Percentiles rank a stretch among this genome's conserved stretches.
Conservation (phyloP, 2,329 filamentous ascomycete species). For the Cytospora schulzeri region DNA sequence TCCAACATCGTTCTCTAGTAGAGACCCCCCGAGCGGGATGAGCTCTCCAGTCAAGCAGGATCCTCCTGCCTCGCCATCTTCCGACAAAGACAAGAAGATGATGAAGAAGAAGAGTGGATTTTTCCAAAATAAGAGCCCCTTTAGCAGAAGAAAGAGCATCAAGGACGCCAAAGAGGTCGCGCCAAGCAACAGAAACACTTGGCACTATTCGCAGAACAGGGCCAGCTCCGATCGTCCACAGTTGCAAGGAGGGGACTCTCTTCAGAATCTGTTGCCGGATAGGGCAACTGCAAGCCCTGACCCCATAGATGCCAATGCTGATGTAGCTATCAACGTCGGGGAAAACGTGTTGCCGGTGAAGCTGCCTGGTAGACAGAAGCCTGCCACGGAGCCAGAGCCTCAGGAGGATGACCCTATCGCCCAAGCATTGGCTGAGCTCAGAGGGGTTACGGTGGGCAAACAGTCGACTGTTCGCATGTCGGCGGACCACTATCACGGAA, state of each 20-base stretch:
- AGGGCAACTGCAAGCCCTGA: constrained; percentile 67
- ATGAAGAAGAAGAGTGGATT: constrained; percentile 78
- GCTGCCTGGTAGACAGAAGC: constrained; percentile 67
- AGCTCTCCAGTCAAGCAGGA: constrained; percentile 73
- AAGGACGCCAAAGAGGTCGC: constrained; percentile 74
- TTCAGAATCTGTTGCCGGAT: constrained; percentile 43
- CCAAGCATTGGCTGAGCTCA: constrained; percentile 87
- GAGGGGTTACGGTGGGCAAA: constrained; percentile 76
- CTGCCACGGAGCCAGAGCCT: constrained; percentile 42
- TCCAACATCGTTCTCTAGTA: constrained; percentile 84
- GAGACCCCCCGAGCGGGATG: constrained; percentile 75
- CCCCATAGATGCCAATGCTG: constrained; percentile 87
- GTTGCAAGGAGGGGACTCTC: constrained; percentile 42
- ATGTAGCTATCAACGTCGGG: constrained; percentile 89
- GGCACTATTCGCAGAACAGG: constrained; percentile 44
- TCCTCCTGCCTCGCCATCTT: constrained; percentile 42
- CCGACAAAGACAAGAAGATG: constrained; percentile 65
- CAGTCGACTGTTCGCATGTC: constrained; percentile 81
- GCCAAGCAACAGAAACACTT: constrained; percentile 58
- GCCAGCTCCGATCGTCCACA: constrained; percentile 40
- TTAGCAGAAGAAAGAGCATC: constrained; percentile 81
- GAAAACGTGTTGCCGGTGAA: constrained; percentile 96
- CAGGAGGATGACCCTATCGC: constrained; percentile 87
- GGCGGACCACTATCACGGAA: constrained; percentile 94
- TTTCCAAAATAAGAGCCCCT: constrained; percentile 90